Evolutionary conservation across 768 basidiomycete species (phyloP), one percentile per base, ranked within the genome.

Genomic region (Lyophyllum shimeji): DNA sequence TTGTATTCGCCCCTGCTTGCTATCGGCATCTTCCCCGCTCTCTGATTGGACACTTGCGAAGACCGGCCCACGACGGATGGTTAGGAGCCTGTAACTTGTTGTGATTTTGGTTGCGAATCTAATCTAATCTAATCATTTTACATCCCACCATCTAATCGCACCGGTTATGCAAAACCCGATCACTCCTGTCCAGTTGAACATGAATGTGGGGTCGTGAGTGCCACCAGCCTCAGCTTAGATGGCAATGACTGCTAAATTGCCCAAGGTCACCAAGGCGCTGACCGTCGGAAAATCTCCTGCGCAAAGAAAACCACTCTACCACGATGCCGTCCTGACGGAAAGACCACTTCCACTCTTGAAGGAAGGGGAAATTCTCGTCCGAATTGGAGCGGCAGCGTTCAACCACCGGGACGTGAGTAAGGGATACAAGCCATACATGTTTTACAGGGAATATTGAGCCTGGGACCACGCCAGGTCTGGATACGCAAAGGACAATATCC

Each of bases 401-500:
- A 94, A 94, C 66, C 90, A 86, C 63, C 77, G 86, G 64, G 90
- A 91, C 63, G 88, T 89, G 56, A 46, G 68, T 52, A 44, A 4
- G 20, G 21, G 20, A 20, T 20, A 11, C 18, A 46, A 52, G 25
- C 9, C 9, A 17, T 42, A 23, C 60, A 17, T 39, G 27, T 40
- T 2, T 24, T 15, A 6, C 52, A 34, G 21, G 42, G 34, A 27
- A 20, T 15, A 29, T 37, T 12, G 39, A 9, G 37, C 20, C 53
- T 21, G 34, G 48, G 66, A 63, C 27, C 50, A 29, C 27, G 47
- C 27, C 59, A 93, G 89, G 73, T 90, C 11, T 93, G 90, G 90
- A 83, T 89, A 31, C 77, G 88, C 21, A 79, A 77, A 54, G 87
- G 86, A 9, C 70, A 74, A 64, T 91, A 93, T 62, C 89, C 90